These are phyloP conservation scores for Rhododendron griersonianum DNA, from an alignment of 148 eudicot genomes.

Conservation along the genomic window DNA sequence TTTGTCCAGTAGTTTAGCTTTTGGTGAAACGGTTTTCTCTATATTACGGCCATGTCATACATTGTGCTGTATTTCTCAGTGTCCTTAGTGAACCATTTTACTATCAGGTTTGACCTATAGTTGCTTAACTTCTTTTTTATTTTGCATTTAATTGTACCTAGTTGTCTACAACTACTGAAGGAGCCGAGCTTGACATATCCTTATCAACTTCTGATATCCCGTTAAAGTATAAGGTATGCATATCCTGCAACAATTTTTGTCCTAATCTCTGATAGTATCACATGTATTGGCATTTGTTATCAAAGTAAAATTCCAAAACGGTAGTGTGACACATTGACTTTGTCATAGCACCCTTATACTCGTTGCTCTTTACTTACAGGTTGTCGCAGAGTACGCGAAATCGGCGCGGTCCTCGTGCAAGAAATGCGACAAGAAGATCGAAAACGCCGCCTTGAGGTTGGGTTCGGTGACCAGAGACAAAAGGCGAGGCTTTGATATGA, in stretches of 20 bases:
- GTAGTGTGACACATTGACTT: neutral
- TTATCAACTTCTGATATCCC: constrained; percentile 48
- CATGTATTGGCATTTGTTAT: neutral
- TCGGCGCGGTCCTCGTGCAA: constrained; percentile 69
- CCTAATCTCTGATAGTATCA: neutral
- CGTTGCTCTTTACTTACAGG: neutral
- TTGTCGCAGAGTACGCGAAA: constrained; percentile 33
- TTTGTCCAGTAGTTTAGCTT: constrained; percentile 7
- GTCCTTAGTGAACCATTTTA: neutral
- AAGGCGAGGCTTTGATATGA: constrained; percentile 44
- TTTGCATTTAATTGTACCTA: neutral
- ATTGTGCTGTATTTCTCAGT: neutral
- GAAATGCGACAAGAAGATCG: constrained; percentile 46
- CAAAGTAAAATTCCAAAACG: neutral
- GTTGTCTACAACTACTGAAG: constrained; percentile 31
- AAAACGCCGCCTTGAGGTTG: constrained; percentile 38
- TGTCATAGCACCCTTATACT: neutral
- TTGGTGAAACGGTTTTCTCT: too few relatives aligned
- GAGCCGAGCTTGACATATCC: constrained; percentile 30
- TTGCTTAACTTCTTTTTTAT: neutral
- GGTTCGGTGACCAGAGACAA: constrained; percentile 53
- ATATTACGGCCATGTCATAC: neutral
- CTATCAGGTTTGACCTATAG: neutral
- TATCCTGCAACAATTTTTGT: neutral
- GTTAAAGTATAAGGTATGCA: constrained; percentile 58